These are phyloP conservation scores for Rhododendron ovatum DNA, from an alignment of 148 eudicot species.

Conservation along the genomic window DNA sequence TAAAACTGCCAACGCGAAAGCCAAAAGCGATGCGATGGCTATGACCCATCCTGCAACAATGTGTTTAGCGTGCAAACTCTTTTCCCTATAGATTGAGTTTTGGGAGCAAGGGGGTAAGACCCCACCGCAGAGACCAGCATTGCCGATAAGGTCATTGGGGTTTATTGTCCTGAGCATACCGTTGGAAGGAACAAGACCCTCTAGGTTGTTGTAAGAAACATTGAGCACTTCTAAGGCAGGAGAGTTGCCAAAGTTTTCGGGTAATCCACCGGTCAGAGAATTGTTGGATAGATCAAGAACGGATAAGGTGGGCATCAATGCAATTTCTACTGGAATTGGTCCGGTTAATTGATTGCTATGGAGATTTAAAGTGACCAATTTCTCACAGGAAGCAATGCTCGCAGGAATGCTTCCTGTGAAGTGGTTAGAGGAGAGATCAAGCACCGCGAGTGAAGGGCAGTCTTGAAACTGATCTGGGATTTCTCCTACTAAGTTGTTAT, in stretches of 20 bases:
- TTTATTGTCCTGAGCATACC: constrained; percentile 64
- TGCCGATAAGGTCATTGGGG: constrained; percentile 61
- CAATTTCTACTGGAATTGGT: constrained; percentile 51
- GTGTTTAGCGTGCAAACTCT: constrained; percentile 36
- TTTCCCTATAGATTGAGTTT: constrained; percentile 16
- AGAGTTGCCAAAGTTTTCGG: constrained; percentile 62
- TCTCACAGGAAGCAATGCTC: constrained; percentile 72
- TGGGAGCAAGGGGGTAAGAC: constrained; percentile 67
- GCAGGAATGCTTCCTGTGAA: constrained; percentile 72
- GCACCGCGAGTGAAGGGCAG: constrained; percentile 65
- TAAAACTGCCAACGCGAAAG: constrained; percentile 32
- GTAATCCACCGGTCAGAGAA: constrained; percentile 57
- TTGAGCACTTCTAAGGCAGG: constrained; percentile 73
- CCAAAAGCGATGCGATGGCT: constrained; percentile 44
- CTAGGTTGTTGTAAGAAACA: constrained; percentile 67
- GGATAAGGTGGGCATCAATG: constrained; percentile 66
- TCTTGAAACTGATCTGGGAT: constrained; percentile 80
- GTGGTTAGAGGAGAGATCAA: constrained; percentile 75
- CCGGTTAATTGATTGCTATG: constrained; percentile 56
- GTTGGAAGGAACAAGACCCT: constrained; percentile 66
- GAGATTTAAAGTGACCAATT: constrained; percentile 57
- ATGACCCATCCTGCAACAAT: constrained; percentile 56
- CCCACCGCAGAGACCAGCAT: constrained; percentile 62
- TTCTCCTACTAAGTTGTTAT: constrained; percentile 51
- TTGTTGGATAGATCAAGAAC: constrained; percentile 79